Evolutionary conservation across 2,329 filamentous ascomycete genomes (phyloP).

Genomic region (Apiospora pterosperma): DNA sequence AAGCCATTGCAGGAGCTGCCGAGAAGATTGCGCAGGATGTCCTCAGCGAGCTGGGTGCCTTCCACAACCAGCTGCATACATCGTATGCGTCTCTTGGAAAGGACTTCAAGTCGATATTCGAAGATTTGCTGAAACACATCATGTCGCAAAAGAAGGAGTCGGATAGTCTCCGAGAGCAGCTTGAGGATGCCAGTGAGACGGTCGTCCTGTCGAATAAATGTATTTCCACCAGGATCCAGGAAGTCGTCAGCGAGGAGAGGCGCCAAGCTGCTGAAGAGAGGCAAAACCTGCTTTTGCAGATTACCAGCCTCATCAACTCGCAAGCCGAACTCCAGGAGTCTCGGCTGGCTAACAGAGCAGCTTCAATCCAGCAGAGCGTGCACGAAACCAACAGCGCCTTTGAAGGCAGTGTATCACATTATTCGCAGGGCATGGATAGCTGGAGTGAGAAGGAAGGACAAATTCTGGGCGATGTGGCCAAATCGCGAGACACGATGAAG

Average conservation of each 20-base stretch:
- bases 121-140: constrained; percentile 73
- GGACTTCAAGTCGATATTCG: constrained; percentile 84
- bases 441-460: constrained; percentile 70
- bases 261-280: constrained; percentile 70
- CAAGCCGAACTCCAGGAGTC: constrained; percentile 72
- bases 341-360: constrained; percentile 63
- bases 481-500: constrained; percentile 75
- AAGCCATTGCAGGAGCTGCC: constrained; percentile 77
- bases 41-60: constrained; percentile 77
- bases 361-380: constrained; percentile 62
- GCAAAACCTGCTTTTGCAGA: constrained; percentile 69
- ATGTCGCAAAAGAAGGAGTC: constrained; percentile 74
- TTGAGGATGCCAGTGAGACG: constrained; percentile 66
- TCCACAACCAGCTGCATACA: constrained; percentile 78
- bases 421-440: constrained; percentile 67
- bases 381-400: constrained; percentile 61
- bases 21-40: constrained; percentile 89
- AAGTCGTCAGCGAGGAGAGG: constrained; percentile 73
- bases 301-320: constrained; percentile 70
- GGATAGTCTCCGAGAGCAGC: constrained; percentile 66
- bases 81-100: constrained; percentile 82
- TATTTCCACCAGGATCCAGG: constrained; percentile 64
- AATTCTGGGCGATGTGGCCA: constrained; percentile 67
- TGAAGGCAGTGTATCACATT: constrained; percentile 61
- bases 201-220: constrained; percentile 66